These are phyloP conservation scores for Xylaria sp. DNA, from an alignment of 2,329 filamentous ascomycete genomes.

Conservation along the genomic window DNA sequence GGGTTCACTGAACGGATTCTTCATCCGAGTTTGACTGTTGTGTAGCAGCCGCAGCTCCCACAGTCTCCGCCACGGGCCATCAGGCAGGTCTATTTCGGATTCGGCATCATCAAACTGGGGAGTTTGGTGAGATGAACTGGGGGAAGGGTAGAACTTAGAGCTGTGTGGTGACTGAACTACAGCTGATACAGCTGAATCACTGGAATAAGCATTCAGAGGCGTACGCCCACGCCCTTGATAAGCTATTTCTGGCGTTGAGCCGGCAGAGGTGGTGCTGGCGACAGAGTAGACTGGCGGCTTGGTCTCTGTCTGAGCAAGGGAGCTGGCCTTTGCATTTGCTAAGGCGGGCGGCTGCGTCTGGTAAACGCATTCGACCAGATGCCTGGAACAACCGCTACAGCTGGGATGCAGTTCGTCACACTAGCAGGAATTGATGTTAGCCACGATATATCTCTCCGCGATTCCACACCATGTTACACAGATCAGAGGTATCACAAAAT, in stretches of 20 bases:
- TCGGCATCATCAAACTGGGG: slow-evolving; percentile 37
- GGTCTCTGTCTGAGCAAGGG: slow-evolving; percentile 23
- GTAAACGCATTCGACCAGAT: slow-evolving; percentile 48
- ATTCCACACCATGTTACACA: neutral
- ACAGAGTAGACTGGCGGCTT: slow-evolving; percentile 24
- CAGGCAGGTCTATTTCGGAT: slow-evolving; percentile 48
- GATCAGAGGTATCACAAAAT: neutral
- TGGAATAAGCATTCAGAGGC: slow-evolving; percentile 24
- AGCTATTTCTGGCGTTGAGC: slow-evolving; percentile 23
- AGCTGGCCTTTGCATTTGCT: slow-evolving; percentile 23
- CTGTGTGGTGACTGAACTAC: slow-evolving; percentile 37
- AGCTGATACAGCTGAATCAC: slow-evolving; percentile 29
- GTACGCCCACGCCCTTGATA: slow-evolving; percentile 13
- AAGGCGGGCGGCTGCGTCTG: slow-evolving; percentile 33
- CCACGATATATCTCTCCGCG: slow-evolving; percentile 2
- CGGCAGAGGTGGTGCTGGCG: slow-evolving; percentile 16
- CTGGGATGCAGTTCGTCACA: slow-evolving; percentile 48
- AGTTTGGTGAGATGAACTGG: slow-evolving; percentile 39
- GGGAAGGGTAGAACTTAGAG: slow-evolving; percentile 40
- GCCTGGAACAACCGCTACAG: slow-evolving; percentile 47
- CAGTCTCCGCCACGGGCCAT: slow-evolving; percentile 50
- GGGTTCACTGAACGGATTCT: slow-evolving; percentile 43
- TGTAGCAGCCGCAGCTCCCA: slow-evolving; percentile 53
- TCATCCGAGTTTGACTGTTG: slow-evolving; percentile 49
- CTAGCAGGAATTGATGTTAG: slow-evolving; percentile 35